Evolutionary conservation across 2,329 filamentous ascomycete species (phyloP), one percentile per base, ranked within the genome.

Genomic region (Colletotrichum coccodes): DNA sequence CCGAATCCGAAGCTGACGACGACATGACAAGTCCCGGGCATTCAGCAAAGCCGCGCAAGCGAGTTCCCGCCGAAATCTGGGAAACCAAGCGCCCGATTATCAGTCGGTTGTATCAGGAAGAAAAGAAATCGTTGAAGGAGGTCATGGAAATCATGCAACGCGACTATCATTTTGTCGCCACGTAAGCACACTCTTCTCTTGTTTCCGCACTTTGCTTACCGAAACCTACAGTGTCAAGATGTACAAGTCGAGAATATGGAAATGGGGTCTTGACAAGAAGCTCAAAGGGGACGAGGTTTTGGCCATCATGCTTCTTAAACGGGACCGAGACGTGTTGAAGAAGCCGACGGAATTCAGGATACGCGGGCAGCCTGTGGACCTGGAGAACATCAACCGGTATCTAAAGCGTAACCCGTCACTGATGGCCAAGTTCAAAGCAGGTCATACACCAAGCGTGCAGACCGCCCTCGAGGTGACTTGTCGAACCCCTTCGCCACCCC

Each of bases 261-360:
- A 79, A 71, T 82, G 81, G 81, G 78, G 79, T 6, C 76, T 82
- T 47, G 79, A 81, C 59, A 82, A 82, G 71, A 82, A 82, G 71
- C 74, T 82, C 58, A 81, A 81, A 70, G 78, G 80, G 49, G 78
- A 80, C 34, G 81, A 82, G 64, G 79, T 82, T 4, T 70, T 82
- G 28, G 78, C 79, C 60, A 78, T 82, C 52, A 76, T 82, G 46
- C 75, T 78, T 34, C 75, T 78, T 36, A 80, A 77, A 71, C 71
- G 76, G n/a, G 78, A 82, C 38, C 79, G 77, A 46, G 79, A 81
- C 18, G 75, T 75, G 3, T 73, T 77, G 50, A 74, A 74, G 40
- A 79, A 78, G 64, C 68, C 73, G 12, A 77, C 79, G 11, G 76
- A 79, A 59, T 79, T 80, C 58, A 77, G 78, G 23, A 80, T 82